Evolutionary conservation across 23 red algal species (phyloP), one percentile per base, ranked within the genome.

Genomic region (Gracilaria domingensis): DNA sequence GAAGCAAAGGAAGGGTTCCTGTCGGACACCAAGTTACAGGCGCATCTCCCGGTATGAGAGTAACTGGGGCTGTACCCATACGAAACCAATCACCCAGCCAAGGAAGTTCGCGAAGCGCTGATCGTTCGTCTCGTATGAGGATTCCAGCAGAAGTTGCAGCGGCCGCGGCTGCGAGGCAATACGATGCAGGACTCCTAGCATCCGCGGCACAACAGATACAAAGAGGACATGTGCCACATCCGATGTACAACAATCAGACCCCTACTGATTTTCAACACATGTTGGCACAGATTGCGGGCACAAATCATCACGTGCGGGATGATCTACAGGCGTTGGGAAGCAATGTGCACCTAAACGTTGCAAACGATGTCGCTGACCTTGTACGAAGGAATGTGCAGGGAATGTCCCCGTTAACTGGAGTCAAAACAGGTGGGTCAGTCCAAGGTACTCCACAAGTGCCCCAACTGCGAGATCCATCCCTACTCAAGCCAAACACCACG

Each of bases 51-150:
- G 65, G 65, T 34, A 70, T 70, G 65, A 70, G 65, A 25, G 24
- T 16, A 70, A 34, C 65, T 9, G 65, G 65, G 25, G 65, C 12
- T 4, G 35, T 70, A 36, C 28, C 65, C 4, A 28, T 70, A 70
- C 35, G 65, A 38, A 70, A 70, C 35, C 65, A 70, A 17, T 70
- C 65, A 34, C 65, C 65, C 8, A 70, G 65, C 28, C 65, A 70
- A 38, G 65, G 65, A 33, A 70, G 65, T 17, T 70, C 65, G 23
- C 65, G 35, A 12, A 70, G 35, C 65, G 35, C 65, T 33, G 65
- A 70, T 9, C 28, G 65, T 36, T 16, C 28, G 4, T 34, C 65
- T 34, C 65, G 35, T 33, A 16, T 70, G 28, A 28, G 24, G 35
- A 38, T 70, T 17, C 65, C 65, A 70, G 30, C 28, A 34, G 65